Evolutionary conservation across 2,329 filamentous ascomycete species (phyloP), one percentile per base, ranked within the genome.

Genomic region (Arthrobotrys musiformis): DNA sequence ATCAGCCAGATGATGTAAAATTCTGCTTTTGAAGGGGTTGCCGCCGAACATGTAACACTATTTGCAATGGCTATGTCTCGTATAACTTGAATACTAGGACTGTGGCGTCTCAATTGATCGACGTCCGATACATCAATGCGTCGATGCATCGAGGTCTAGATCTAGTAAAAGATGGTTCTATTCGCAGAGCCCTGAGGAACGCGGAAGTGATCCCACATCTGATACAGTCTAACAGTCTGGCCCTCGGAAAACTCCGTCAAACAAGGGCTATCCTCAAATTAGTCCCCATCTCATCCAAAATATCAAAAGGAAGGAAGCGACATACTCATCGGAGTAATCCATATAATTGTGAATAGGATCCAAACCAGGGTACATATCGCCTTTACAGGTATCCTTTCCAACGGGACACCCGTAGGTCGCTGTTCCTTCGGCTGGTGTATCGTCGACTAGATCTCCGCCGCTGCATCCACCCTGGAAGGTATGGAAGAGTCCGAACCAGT

Each of bases 301-400:
- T 13, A 50, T 8, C 24, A 4, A 19, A 44, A 17, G 17, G 26
- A 15, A 13, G n/a, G 42, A 26, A 5, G 19, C 30, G 22, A 62
- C 70, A 62, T 60, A 76, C 70, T 76, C 70, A 33, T 69, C 44
- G 17, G 63, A 60, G 70, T 83, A 83, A 72, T 83, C 81, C 82
- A 83, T 83, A 79, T 80, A 82, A 73, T 83, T 83, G 35, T 81
- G 80, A 44, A 83, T 81, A 0, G 82, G 81, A 69, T 83, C 82
- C 22, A 79, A 11, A 1, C 82, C 82, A 7, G 79, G 22, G 46
- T 69, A 74, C 64, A 48, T 60, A 35, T 80, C 79, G 6, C 70
- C 70, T 2, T 35, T 19, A 79, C 82, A 83, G 2, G 80, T 80
- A 33, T 83, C 82, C 17, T 80, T 79, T 28, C 78, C 78, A 2